Conservation (phyloP, 2,329 filamentous ascomycete genomes). For the Dothiorella sarmentorum region DNA sequence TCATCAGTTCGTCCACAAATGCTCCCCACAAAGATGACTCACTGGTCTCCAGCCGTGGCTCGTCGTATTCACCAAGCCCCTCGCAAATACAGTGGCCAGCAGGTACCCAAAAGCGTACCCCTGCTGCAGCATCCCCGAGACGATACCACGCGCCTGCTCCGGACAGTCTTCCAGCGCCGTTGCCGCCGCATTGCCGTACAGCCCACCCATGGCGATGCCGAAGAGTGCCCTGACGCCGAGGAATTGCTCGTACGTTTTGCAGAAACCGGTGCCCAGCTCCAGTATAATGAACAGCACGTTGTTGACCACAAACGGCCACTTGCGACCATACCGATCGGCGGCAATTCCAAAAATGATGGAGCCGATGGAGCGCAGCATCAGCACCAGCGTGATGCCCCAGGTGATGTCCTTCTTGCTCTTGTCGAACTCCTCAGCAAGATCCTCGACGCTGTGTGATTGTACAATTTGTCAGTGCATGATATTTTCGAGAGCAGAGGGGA, state of each 20-base stretch:
- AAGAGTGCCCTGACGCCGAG: constrained; percentile 58
- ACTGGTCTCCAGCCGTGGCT: constrained; percentile 72
- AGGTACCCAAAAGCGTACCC: constrained; percentile 64
- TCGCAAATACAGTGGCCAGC: constrained; percentile 55
- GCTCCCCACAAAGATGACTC: constrained; percentile 6
- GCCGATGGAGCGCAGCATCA: constrained; percentile 61
- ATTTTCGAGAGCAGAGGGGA: neutral
- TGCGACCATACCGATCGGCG: constrained; percentile 54
- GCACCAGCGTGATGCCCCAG: constrained; percentile 48
- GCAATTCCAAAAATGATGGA: constrained; percentile 55
- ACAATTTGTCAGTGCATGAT: neutral
- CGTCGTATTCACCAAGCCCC: constrained; percentile 70
- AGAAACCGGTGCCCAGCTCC: constrained; percentile 60
- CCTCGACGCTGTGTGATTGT: constrained; percentile 34
- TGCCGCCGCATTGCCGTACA: constrained; percentile 60
- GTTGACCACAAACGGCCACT: constrained; percentile 58
- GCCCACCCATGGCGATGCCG: constrained; percentile 62
- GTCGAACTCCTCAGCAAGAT: constrained; percentile 53
- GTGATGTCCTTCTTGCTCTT: constrained; percentile 57
- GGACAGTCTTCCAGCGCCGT: constrained; percentile 63
- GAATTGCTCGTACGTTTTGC: constrained; percentile 56
- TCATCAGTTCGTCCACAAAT: neutral
- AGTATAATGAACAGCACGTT: constrained; percentile 59
- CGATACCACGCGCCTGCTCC: constrained; percentile 54
- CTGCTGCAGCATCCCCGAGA: constrained; percentile 61